Evolutionary conservation across 116 monocot genomes (phyloP).

Genomic region (Zostera marina): DNA sequence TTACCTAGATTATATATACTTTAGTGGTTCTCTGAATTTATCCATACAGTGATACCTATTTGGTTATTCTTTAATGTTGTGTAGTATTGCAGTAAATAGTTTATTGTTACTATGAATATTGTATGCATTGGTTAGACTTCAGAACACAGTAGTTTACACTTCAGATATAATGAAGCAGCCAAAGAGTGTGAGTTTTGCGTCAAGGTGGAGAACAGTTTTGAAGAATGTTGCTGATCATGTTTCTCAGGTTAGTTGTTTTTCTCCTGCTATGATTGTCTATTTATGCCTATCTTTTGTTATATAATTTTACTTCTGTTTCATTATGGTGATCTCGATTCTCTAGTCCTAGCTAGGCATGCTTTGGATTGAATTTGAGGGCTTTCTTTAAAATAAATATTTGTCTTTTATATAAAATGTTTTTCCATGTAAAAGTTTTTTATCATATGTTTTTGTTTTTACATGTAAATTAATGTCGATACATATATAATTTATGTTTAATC

Average conservation of each 20-base stretch:
- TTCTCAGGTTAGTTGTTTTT: conserved; percentile 50
- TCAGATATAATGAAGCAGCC: conserved; percentile 41
- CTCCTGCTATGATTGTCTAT: background rate
- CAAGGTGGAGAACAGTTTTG: conserved; percentile 63
- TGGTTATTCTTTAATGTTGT: background rate
- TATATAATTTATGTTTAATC: too few species aligned
- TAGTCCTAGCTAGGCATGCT: too few species aligned
- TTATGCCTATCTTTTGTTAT: background rate
- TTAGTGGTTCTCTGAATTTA: background rate
- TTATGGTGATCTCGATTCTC: too few species aligned
- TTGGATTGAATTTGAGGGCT: too few species aligned
- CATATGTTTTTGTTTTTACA: too few species aligned
- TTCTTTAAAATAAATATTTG: too few species aligned
- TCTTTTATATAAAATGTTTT: too few species aligned
- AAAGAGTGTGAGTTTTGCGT: conserved; percentile 34
- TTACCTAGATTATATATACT: too few species aligned
- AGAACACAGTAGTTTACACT: background rate
- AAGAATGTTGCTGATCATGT: conserved; percentile 80
- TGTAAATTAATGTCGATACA: too few species aligned
- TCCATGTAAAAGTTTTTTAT: too few species aligned
- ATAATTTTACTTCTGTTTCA: background rate
- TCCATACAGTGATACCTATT: too few species aligned
- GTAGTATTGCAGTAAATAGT: background rate
- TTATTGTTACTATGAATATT: background rate
- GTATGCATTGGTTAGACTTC: background rate